These are phyloP conservation scores for Penicillium sp. DNA, from an alignment of 2,329 filamentous ascomycete species.

Conservation along the genomic window DNA sequence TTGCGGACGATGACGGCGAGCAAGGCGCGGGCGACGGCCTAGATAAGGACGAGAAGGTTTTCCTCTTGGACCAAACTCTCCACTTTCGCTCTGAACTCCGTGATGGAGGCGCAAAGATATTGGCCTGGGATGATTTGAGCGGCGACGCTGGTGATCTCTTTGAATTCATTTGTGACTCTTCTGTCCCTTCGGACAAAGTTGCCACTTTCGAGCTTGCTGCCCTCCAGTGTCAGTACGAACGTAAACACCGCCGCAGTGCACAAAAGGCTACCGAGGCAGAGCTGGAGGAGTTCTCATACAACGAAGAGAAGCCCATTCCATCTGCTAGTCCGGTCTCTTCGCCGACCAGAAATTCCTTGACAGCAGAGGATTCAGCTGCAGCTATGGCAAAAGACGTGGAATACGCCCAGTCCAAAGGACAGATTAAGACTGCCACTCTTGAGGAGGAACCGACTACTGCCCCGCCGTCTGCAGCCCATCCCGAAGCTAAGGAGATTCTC, in stretches of 20 bases:
- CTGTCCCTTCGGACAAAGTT: constrained; percentile 67
- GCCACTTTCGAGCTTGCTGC: constrained; percentile 78
- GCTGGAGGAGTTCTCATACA: constrained; percentile 77
- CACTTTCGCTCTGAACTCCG: constrained; percentile 82
- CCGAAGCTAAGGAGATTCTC: constrained; percentile 69
- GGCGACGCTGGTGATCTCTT: constrained; percentile 94
- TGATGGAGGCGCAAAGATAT: constrained; percentile 75
- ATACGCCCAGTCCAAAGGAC: constrained; percentile 42
- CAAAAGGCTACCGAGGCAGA: constrained; percentile 79
- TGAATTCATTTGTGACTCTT: constrained; percentile 90
- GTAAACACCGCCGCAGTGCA: constrained; percentile 80
- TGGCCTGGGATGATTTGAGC: constrained; percentile 93
- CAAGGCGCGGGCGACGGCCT: constrained; percentile 75
- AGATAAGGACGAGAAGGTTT: constrained; percentile 96
- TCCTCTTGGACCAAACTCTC: constrained; percentile 87
- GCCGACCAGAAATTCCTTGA: constrained; percentile 40
- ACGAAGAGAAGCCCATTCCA: constrained; percentile 59
- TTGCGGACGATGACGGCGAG: constrained; percentile 85
- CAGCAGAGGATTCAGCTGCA: constrained; percentile 42
- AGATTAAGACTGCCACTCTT: constrained; percentile 35
- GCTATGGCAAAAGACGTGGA: constrained; percentile 48
- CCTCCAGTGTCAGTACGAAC: constrained; percentile 94
- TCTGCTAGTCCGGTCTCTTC: constrained; percentile 57
- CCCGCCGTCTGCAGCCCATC: constrained; percentile 59
- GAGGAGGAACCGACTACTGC: constrained; percentile 56